Conservation (phyloP, 306 rosid genomes). For the Vachellia collinsii region DNA sequence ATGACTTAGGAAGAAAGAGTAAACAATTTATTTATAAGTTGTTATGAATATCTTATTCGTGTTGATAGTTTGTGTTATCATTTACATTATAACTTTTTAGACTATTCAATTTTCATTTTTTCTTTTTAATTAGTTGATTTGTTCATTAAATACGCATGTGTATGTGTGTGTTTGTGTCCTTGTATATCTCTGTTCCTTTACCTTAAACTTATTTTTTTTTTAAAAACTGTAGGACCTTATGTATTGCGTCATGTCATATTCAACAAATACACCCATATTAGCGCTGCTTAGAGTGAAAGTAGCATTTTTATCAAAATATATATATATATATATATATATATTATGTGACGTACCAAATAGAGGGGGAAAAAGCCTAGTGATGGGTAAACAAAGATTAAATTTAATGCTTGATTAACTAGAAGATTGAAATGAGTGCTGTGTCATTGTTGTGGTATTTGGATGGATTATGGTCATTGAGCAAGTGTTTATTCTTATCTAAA, state of each 20-base stretch:
- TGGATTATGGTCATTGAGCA: not conserved
- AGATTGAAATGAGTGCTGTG: not conserved
- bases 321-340: too few species aligned
- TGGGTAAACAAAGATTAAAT: not conserved
- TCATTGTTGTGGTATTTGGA: not conserved
- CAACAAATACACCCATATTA: not conserved
- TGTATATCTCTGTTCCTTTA: not conserved
- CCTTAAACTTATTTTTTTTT: not conserved
- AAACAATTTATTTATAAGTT: not conserved
- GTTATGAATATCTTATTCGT: not conserved
- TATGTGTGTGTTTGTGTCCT: not conserved
- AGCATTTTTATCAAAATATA: not conserved
- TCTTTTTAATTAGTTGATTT: not conserved
- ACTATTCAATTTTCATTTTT: not conserved
- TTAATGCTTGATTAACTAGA: not conserved
- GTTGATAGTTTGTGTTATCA: not conserved
- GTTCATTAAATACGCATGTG: not conserved
- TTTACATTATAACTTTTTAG: not conserved
- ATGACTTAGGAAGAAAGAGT: not conserved
- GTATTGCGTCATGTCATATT: not conserved
- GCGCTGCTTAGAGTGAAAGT: not conserved
- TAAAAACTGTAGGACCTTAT: not conserved
- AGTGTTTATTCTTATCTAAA: not conserved
- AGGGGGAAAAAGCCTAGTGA: not conserved
- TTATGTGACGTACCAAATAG: not conserved